phyloP scores from a whole-genome alignment of 441 rosid genomes.

The Raphanus hybrid region DNA sequence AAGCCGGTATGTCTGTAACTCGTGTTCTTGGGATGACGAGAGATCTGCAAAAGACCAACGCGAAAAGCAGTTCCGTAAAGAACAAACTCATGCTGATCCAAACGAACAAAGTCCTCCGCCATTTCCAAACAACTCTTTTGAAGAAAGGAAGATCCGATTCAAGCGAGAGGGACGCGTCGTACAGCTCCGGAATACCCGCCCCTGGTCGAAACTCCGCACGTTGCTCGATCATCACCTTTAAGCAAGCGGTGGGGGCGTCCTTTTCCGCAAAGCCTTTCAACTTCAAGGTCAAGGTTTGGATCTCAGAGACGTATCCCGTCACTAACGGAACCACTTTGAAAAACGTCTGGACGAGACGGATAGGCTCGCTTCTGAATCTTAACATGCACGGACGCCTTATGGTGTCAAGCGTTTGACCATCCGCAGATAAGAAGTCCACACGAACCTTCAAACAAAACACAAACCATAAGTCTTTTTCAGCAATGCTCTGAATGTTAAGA shows the following conservation, averaged over 20 bases:
- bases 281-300: conserved; percentile 69
- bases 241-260: conserved; percentile 68
- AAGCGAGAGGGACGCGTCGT: conserved; percentile 62
- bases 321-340: conserved; percentile 70
- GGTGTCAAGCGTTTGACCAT: conserved; percentile 63
- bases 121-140: conserved; percentile 70
- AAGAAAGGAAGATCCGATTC: conserved; percentile 71
- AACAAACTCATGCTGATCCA: conserved; percentile 70
- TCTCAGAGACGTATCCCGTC: conserved; percentile 75
- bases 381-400: conserved; percentile 75
- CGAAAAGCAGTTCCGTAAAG: conserved; percentile 52
- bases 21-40: conserved; percentile 67
- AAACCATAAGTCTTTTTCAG: background rate
- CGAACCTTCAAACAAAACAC: conserved; percentile 59
- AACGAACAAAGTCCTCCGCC: conserved; percentile 74
- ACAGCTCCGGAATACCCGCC: conserved; percentile 87
- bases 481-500: conserved; percentile 10
- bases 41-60: conserved; percentile 70
- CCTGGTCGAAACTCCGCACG: conserved; percentile 70
- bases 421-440: conserved; percentile 63
- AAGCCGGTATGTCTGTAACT: conserved; percentile 30
- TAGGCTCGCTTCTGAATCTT: conserved; percentile 72
- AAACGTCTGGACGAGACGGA: conserved; percentile 63
- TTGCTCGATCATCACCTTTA: conserved; percentile 71
- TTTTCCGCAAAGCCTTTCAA: conserved; percentile 64